Evolutionary conservation across 257 asterid species (phyloP), one percentile per base, ranked within the genome.

Genomic region (Striga asiatica): DNA sequence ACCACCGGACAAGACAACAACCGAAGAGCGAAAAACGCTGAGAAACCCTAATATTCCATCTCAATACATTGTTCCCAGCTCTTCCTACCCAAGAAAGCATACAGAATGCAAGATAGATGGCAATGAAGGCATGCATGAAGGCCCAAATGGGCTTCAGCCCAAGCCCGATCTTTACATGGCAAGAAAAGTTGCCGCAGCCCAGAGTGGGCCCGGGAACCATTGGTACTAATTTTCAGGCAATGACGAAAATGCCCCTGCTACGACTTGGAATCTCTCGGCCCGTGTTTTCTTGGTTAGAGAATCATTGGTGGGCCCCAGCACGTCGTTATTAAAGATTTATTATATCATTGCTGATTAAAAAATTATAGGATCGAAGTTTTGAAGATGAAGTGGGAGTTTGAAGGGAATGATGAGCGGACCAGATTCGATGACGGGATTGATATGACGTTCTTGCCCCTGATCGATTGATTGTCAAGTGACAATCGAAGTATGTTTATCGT

Each of bases 11-110:
- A 95, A 81, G 50, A 74, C 71, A 50, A 74, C 71, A 50, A 69
- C 58, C 5, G 94, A 85, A 42, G 88, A 79, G 50, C 82, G 81
- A 35, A 83, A 77, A 70, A 60, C 69, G 32, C 60, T 60, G 10
- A 81, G 85, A 56, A 87, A 73, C 75, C 81, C 92, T 17, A 65
- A 74, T 22, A 65, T 67, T 62, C 83, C 87, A 0, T 37, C 79
- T 61, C 96, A 81, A 34, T 83, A 82, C 37, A 61, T 72, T 16
- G 76, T 62, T 39, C 77, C 94, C 11, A 74, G 71, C 74, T 73
- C 95, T 27, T 72, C 77, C 13, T 68, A 61, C 74, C 67, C 83
- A 3, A 71, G 76, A 42, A 78, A 71, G 62, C 72, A 66, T 48
- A 20, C 71, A 0, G 59, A 69, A 28, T 77, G 71, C 64, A 74